Base-by-base conservation (phyloP, 257 asterid species). In the Sherardia arvensis region DNA sequence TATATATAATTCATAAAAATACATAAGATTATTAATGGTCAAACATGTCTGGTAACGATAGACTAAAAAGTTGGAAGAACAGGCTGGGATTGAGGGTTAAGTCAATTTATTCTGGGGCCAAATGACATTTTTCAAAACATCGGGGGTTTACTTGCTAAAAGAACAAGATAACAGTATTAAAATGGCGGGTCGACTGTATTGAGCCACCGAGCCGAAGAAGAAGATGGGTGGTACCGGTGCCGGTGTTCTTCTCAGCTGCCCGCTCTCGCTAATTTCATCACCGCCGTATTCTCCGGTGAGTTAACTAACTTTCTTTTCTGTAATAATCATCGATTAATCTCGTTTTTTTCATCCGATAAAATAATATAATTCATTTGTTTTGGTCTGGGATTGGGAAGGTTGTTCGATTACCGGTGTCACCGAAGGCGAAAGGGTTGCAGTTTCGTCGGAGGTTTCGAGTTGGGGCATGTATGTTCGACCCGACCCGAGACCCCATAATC, bases 401-500 rank as follows among this genome's bases (percentile, higher is more conserved):
- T 57, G 38, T 29, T 29, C 26, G 15, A 17, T 30, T 20, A 30
- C 8, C 32, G 18, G n/a, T 40, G 36, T 30, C 63, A 30, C 22
- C 63, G 10, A 57, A 30, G 17, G 27, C 45, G 8, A 59, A 27
- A 15, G 25, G 63, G 27, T 57, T 57, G 15, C 62, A 17, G 62
- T 18, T 57, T 0, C 38, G 34, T 28, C 40, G 14, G 2, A 40
- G 63, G 25, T 32, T 59, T 20, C 63, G 23, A 8, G 63, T 59
- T 20, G 47, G 47, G 14, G 63, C 63, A 8, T 59, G 8, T 59
- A 22, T 59, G 14, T 59, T 59, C 9, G 63, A 59, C 32, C 63
- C 63, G n/a, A 32, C 47, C 26, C 34, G 34, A 30, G 63, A 59
- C 47, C 63, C 63, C 47, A 59, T 59, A 8, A 59, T 59, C 47